Percentiles rank a stretch among this genome's conserved stretches.
Evolutionary conservation across 1,139 yeast species (phyloP).

Genomic region (Zygoascus hellenicus): DNA sequence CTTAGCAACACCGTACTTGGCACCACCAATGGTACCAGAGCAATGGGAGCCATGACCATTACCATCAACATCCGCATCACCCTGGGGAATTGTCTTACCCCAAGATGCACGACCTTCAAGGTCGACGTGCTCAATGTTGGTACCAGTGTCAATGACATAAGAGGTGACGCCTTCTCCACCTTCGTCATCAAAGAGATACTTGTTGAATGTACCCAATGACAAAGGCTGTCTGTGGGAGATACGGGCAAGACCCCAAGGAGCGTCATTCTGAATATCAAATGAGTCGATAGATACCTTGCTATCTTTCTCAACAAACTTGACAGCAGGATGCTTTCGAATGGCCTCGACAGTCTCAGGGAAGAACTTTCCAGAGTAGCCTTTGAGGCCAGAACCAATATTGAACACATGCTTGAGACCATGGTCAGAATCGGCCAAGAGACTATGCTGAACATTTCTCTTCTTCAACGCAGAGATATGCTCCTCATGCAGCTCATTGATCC

Average conservation of each 20-base stretch:
- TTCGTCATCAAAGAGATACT: conserved; percentile 72
- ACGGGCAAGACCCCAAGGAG: conserved; percentile 97
- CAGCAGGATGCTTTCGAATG: conserved; percentile 67
- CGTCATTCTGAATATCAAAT: conserved; percentile 66
- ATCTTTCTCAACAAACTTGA: conserved; percentile 70
- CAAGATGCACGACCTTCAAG: conserved; percentile 89
- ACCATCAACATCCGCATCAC: conserved; percentile 80
- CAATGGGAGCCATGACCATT: conserved; percentile 80
- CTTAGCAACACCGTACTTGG: conserved; percentile 58
- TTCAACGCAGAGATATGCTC: conserved; percentile 28
- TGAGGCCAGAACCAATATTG: conserved; percentile 44
- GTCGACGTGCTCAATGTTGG: conserved; percentile 71
- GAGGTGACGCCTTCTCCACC: conserved; percentile 94
- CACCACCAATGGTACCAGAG: conserved; percentile 58
- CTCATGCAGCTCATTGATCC: conserved; percentile 50
- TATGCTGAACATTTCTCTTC: conserved; percentile 34
- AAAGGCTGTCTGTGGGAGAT: conserved; percentile 81
- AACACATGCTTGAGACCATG: conserved; percentile 64
- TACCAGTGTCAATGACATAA: conserved; percentile 90
- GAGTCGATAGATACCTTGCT: conserved; percentile 56
- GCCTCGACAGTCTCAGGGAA: conserved; percentile 63
- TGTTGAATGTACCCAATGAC: conserved; percentile 73
- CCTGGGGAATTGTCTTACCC: conserved; percentile 87
- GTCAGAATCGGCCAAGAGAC: conserved; percentile 40
- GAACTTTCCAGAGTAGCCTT: conserved; percentile 56